Conservation (phyloP, 805 yeast species). For the Myxozyma vanderwaltii region DNA sequence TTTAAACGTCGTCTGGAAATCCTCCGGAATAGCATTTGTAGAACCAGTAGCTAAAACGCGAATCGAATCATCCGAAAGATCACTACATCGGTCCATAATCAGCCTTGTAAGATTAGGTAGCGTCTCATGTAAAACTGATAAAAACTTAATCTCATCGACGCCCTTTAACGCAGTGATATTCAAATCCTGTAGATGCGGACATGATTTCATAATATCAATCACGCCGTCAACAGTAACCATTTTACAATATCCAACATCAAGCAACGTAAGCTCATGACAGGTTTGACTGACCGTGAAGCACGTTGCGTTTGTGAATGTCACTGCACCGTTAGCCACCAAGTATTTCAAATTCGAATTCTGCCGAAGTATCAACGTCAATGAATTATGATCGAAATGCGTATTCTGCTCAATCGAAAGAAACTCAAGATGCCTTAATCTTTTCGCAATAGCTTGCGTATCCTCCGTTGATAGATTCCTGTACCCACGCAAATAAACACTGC, state of each 20-base stretch:
- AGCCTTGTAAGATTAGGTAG: conserved; percentile 12
- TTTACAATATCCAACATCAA: conserved; percentile 25
- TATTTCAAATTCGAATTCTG: conserved; percentile 9
- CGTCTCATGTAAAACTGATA: conserved; percentile 9
- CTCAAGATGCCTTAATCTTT: conserved; percentile 3
- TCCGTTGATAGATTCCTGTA: conserved; percentile 9
- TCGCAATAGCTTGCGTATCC: conserved; percentile 13
- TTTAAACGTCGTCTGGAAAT: not conserved
- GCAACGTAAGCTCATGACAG: conserved; percentile 18
- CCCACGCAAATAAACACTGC: conserved; percentile 25
- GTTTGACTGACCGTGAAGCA: conserved; percentile 17
- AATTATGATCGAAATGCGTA: conserved; percentile 23
- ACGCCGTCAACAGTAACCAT: conserved; percentile 18
- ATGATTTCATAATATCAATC: conserved; percentile 13
- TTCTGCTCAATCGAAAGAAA: conserved; percentile 23
- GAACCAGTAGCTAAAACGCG: conserved; percentile 17
- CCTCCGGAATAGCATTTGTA: conserved; percentile 3
- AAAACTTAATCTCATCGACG: conserved; percentile 11
- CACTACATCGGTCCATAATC: conserved; percentile 10
- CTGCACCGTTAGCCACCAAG: conserved; percentile 9
- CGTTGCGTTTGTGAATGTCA: conserved; percentile 22
- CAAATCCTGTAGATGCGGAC: conserved; percentile 11
- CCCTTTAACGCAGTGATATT: conserved; percentile 12
- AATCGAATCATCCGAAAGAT: conserved; percentile 15
- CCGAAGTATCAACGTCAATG: conserved; percentile 24